Evolutionary conservation across 192 early-diverging fungal genomes (phyloP).

Genomic region (Dispira simplex): DNA sequence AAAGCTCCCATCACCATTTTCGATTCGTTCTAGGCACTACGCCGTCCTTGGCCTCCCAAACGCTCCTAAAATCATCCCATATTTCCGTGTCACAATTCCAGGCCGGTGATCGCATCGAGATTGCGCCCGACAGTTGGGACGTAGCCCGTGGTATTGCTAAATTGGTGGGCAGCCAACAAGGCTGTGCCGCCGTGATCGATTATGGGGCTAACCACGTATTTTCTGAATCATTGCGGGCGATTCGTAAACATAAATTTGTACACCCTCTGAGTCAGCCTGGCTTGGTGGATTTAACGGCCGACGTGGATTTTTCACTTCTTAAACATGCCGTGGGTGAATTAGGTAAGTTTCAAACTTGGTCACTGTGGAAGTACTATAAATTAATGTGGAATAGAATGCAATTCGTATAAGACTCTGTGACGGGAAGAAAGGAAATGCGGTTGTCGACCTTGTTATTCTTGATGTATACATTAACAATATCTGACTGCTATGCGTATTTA

Average conservation of each 20-base stretch:
- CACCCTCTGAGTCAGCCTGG: constrained; percentile 69
- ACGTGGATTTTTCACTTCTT: constrained; percentile 79
- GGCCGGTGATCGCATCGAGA: constrained; percentile 64
- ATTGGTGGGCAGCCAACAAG: constrained; percentile 45
- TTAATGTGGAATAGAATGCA: no score
- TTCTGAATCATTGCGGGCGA: constrained; percentile 72
- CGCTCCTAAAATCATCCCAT: constrained; percentile 22
- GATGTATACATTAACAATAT: constrained; percentile 9
- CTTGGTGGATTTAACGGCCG: constrained; percentile 71
- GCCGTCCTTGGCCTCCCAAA: constrained; percentile 34
- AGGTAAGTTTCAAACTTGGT: constrained; percentile 13
- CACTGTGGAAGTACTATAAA: no score
- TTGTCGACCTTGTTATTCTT: not conserved
- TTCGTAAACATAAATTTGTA: constrained; percentile 66
- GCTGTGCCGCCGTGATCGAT: constrained; percentile 68
- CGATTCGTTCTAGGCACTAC: constrained; percentile 47
- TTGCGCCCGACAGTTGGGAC: constrained; percentile 64
- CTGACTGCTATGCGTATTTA: not conserved
- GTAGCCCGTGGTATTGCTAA: constrained; percentile 50
- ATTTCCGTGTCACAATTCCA: constrained; percentile 28
- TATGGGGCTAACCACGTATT: constrained; percentile 72
- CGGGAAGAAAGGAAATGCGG: no score
- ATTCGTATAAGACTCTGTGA: no score
- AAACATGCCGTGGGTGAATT: constrained; percentile 31
- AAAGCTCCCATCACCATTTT: constrained; percentile 57